Percentiles rank a stretch among this genome's conserved stretches.
Conservation (phyloP, 768 basidiomycete species). For the Termitomyces sp. region DNA sequence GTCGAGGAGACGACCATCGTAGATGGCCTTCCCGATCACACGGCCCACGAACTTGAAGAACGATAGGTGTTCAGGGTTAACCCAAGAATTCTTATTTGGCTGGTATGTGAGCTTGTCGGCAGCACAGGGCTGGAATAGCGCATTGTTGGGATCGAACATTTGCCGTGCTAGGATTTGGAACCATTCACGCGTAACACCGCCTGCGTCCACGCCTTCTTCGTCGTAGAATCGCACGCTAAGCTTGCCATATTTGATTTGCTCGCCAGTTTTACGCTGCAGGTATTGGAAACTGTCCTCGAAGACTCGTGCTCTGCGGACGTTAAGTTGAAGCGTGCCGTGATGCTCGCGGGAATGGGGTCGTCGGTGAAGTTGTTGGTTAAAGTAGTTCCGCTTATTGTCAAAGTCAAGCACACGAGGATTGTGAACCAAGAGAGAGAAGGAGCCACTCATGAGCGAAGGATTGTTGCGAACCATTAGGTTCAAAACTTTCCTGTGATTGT, state of each 20-base stretch:
- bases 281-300: constrained; percentile 98
- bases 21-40: constrained; percentile 96
- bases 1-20: constrained; percentile 92
- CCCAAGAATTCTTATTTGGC: constrained; percentile 90
- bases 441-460: constrained; percentile 96
- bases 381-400: constrained; percentile 98
- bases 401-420: constrained; percentile 97
- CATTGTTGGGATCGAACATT: constrained; percentile 99
- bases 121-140: constrained; percentile 96
- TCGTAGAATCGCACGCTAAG: constrained; percentile 94
- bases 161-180: constrained; percentile 97
- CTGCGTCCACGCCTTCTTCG: constrained; percentile 98
- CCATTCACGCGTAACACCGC: constrained; percentile 98
- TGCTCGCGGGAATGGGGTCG: constrained; percentile 80
- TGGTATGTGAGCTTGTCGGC: constrained; percentile 95
- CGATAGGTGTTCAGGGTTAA: constrained; percentile 92
- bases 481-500: constrained; percentile 87
- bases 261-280: constrained; percentile 85
- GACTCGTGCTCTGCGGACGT: constrained; percentile 85
- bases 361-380: constrained; percentile 87
- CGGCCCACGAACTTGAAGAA: constrained; percentile 99
- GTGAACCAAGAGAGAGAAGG: constrained; percentile 93
- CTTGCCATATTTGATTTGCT: constrained; percentile 98
- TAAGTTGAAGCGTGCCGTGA: constrained; percentile 80
- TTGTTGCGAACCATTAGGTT: constrained; percentile 99